phyloP scores from a whole-genome alignment of 306 rosid species.

The Pyrus bretschneideri region DNA sequence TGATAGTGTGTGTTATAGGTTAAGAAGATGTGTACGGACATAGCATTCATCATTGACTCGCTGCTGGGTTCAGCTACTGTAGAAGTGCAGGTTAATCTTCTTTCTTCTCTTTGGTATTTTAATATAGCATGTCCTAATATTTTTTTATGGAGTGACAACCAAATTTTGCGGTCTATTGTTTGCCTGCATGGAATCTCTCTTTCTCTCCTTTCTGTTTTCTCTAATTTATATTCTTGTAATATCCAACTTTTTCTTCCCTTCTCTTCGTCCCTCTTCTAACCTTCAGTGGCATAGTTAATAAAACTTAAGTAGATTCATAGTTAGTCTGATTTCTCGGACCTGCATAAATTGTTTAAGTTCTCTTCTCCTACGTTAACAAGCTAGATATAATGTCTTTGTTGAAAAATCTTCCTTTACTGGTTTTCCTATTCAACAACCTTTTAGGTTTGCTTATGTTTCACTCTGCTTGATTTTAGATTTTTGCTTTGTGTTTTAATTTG shows the following conservation, averaged over 20 bases:
- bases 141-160: not conserved
- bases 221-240: not conserved
- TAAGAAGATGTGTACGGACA: conserved; percentile 70
- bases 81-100: conserved; percentile 74
- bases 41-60: conserved; percentile 72
- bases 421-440: not conserved
- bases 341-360: not conserved
- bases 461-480: too few species aligned
- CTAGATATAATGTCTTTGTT: not conserved
- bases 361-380: not conserved
- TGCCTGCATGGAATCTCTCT: not conserved
- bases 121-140: not conserved
- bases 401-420: not conserved
- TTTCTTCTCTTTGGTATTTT: conserved; percentile 1
- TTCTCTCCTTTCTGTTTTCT: not conserved
- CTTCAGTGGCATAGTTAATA: not conserved
- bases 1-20: conserved; percentile 34
- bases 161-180: not conserved
- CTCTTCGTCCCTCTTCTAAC: not conserved
- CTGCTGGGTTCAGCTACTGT: conserved; percentile 59
- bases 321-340: not conserved
- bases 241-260: not conserved
- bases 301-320: not conserved
- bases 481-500: not conserved
- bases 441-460: not conserved